Evolutionary conservation across 2,329 filamentous ascomycete genomes (phyloP).

Genomic region (Sporothrix sp.): DNA sequence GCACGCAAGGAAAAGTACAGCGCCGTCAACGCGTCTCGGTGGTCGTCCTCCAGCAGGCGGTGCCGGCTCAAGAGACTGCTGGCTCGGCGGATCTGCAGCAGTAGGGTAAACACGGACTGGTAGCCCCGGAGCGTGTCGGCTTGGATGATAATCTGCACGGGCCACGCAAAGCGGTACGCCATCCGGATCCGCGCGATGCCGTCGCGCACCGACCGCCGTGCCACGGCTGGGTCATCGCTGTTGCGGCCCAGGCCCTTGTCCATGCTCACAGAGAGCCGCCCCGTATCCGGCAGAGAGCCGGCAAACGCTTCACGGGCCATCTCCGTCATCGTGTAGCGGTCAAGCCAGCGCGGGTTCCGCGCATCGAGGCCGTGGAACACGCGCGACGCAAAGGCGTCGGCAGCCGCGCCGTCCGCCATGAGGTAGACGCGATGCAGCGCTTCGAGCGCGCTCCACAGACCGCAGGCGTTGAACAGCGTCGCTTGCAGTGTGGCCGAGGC

Average conservation of each 20-base stretch:
- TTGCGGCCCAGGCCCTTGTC: not conserved
- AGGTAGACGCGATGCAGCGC: conserved; percentile 66
- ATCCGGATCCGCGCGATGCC: conserved; percentile 55
- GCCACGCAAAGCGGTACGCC: conserved; percentile 58
- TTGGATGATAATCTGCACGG: conserved; percentile 62
- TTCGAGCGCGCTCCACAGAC: conserved; percentile 54
- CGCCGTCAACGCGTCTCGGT: not conserved
- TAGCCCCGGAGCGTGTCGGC: conserved; percentile 56
- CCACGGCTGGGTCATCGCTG: conserved; percentile 31
- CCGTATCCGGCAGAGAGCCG: too few relatives aligned
- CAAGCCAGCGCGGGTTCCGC: conserved; percentile 56
- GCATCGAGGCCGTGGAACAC: conserved; percentile 69
- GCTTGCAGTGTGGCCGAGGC: conserved; percentile 57
- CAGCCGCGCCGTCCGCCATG: conserved; percentile 60
- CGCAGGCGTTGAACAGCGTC: conserved; percentile 59
- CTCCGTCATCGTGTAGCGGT: conserved; percentile 72
- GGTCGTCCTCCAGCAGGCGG: conserved; percentile 31
- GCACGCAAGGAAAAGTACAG: conserved; percentile 54
- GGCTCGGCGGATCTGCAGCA: conserved; percentile 68
- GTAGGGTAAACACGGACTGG: conserved; percentile 61
- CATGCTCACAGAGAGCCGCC: conserved; percentile 21
- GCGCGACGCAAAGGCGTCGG: conserved; percentile 54
- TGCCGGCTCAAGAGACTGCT: conserved; percentile 54
- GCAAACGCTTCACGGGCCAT: conserved; percentile 64
- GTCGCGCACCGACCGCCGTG: conserved; percentile 49